These are phyloP conservation scores for Populus trichocarpa DNA, from an alignment of 441 rosid species.

Conservation along the genomic window DNA sequence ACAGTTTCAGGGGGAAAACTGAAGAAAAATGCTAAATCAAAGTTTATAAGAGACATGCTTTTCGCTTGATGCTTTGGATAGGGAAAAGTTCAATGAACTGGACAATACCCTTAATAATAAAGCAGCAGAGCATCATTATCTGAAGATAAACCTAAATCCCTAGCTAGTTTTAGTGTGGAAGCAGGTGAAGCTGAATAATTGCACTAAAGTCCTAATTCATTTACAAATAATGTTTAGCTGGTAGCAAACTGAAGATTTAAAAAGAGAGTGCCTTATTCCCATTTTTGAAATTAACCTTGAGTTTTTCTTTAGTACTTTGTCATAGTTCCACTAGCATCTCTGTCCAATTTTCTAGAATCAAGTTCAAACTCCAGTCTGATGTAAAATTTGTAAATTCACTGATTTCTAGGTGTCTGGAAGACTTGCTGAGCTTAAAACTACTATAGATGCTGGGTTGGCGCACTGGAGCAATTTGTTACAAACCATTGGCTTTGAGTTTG, in stretches of 20 bases:
- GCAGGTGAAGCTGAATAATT: not conserved
- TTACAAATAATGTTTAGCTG: not conserved
- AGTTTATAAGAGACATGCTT: too few relatives aligned
- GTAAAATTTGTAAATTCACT: slow-evolving; percentile 10
- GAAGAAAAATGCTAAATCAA: not conserved
- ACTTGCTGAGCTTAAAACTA: slow-evolving; percentile 69
- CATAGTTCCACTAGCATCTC: not conserved
- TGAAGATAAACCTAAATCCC: not conserved
- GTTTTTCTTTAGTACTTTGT: not conserved
- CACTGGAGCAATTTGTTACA: slow-evolving; percentile 62
- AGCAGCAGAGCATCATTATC: not conserved
- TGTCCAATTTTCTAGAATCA: not conserved
- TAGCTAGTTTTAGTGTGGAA: not conserved
- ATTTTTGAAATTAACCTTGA: not conserved
- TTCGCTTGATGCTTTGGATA: not conserved
- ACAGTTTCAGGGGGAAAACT: not conserved
- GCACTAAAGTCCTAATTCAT: not conserved
- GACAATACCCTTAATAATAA: not conserved
- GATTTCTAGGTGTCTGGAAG: slow-evolving; percentile 65
- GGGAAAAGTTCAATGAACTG: not conserved
- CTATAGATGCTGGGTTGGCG: slow-evolving; percentile 60
- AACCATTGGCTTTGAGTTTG: slow-evolving; percentile 62
- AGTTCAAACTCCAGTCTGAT: not conserved
- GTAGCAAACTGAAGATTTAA: not conserved
- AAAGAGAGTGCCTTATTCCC: not conserved